These are phyloP conservation scores for Sequoiadendron giganteum DNA, from an alignment of 75 land plant genomes.

Conservation along the genomic window DNA sequence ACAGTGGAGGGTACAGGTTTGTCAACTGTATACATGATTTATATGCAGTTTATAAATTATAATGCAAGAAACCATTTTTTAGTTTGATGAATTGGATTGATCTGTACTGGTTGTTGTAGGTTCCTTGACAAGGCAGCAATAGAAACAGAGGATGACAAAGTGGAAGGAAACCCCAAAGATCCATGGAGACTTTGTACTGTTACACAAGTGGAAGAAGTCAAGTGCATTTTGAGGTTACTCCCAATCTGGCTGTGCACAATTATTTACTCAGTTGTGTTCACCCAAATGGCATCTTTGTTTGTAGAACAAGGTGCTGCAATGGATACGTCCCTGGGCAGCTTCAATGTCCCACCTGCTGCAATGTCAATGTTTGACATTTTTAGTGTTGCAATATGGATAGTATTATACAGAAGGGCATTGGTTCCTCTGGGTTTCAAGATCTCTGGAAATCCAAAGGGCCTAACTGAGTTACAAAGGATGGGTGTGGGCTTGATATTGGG, in stretches of 20 bases:
- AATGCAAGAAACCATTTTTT: too few relatives aligned
- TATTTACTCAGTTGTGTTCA: conserved; percentile 52
- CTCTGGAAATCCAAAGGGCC: conserved; percentile 22
- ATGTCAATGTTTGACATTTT: conserved; percentile 68
- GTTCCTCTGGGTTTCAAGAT: conserved; percentile 35
- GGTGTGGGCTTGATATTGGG: too few relatives aligned
- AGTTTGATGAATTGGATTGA: too few relatives aligned
- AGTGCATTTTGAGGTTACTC: conserved; percentile 49
- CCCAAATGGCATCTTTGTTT: conserved; percentile 64
- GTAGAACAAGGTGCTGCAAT: conserved; percentile 82
- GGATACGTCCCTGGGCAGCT: conserved; percentile 39
- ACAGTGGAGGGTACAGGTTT: conserved; percentile 63
- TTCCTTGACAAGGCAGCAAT: conserved; percentile 70
- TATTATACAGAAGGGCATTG: conserved; percentile 42
- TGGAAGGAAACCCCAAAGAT: conserved; percentile 3
- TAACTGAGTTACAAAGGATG: conserved; percentile 52
- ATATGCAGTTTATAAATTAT: too few relatives aligned
- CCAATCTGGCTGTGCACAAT: conserved; percentile 73
- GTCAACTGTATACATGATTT: not conserved
- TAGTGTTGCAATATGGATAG: conserved; percentile 43
- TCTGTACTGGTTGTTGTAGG: conserved; percentile 23
- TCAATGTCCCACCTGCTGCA: conserved; percentile 71
- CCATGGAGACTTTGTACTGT: conserved; percentile 74
- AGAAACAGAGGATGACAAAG: conserved; percentile 13
- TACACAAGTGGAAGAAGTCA: conserved; percentile 75